Evolutionary conservation across 2,329 filamentous ascomycete species (phyloP).

Genomic region (Ascosphaera apis): DNA sequence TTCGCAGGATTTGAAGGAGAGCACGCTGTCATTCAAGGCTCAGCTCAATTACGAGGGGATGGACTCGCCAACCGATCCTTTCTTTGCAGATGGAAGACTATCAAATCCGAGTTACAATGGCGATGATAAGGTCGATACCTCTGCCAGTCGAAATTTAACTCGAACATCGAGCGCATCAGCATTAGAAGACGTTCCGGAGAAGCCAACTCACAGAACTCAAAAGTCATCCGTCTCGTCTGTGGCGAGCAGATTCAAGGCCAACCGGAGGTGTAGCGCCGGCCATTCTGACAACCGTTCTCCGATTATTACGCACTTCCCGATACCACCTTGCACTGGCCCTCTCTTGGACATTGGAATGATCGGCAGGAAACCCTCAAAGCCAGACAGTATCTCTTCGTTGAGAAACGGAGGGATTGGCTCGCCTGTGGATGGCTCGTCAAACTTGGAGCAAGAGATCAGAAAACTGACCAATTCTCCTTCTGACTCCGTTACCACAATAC

Average conservation of each 20-base stretch:
- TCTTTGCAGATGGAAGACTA: slow-evolving; percentile 18
- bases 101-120: no score
- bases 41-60: slow-evolving; percentile 10
- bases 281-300: background rate
- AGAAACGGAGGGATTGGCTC: background rate
- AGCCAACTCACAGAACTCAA: slow-evolving; percentile 2
- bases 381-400: background rate
- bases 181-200: background rate
- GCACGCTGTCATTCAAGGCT: no score
- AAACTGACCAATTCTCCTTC: background rate
- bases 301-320: background rate
- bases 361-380: background rate
- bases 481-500: background rate
- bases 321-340: no score
- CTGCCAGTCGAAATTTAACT: no score
- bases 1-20: background rate
- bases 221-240: slow-evolving; percentile 1
- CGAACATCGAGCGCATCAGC: background rate
- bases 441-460: background rate
- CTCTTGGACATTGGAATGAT: background rate
- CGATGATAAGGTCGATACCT: no score
- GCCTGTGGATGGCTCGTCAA: background rate
- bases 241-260: background rate
- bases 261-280: background rate
- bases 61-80: slow-evolving; percentile 26